These are phyloP conservation scores for Cyberlindnera maritima DNA, from an alignment of 805 yeast genomes.

Conservation along the genomic window DNA sequence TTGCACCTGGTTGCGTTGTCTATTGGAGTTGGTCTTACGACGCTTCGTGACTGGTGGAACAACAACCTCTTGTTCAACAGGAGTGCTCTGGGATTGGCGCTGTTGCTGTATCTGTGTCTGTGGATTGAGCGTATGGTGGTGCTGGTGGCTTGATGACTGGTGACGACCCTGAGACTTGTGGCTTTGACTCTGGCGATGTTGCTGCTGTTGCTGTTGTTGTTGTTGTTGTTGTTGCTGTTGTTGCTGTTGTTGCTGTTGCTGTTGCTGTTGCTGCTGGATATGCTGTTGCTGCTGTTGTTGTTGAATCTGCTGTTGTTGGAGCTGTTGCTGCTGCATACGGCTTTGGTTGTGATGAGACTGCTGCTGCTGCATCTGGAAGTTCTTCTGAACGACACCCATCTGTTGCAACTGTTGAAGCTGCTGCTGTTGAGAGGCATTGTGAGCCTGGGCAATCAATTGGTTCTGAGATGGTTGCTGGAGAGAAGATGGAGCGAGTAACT, in stretches of 20 bases:
- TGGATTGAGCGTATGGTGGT: conserved; percentile 1
- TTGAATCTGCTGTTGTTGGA: conserved; percentile 19
- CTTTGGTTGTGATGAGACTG: conserved; percentile 12
- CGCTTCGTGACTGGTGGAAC: conserved; percentile 12
- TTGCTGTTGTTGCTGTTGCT: conserved; percentile 15
- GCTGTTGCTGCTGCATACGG: conserved; percentile 14
- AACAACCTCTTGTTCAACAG: not conserved
- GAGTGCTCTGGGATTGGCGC: not conserved
- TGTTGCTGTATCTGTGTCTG: not conserved
- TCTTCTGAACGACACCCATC: conserved; percentile 16
- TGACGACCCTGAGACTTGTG: conserved; percentile 7
- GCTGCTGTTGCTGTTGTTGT: conserved; percentile 12
- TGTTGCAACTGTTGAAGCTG: conserved; percentile 17
- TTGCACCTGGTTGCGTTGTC: conserved; percentile 2
- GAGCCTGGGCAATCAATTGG: conserved; percentile 8
- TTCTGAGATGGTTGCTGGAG: conserved; percentile 12
- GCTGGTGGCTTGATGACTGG: conserved; percentile 5
- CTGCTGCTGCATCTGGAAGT: conserved; percentile 21
- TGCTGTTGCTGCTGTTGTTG: conserved; percentile 11
- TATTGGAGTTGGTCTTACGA: conserved; percentile 17
- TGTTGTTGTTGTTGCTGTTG: conserved; percentile 9
- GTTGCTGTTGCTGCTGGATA: conserved; percentile 11
- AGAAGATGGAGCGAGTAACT: conserved; percentile 19
- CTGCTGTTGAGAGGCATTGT: conserved; percentile 10
- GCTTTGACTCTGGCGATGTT: conserved; percentile 3